Evolutionary conservation across 2,329 filamentous ascomycete species (phyloP), one percentile per base, ranked within the genome.

Genomic region (Paraphaeosphaeria sporulosa): DNA sequence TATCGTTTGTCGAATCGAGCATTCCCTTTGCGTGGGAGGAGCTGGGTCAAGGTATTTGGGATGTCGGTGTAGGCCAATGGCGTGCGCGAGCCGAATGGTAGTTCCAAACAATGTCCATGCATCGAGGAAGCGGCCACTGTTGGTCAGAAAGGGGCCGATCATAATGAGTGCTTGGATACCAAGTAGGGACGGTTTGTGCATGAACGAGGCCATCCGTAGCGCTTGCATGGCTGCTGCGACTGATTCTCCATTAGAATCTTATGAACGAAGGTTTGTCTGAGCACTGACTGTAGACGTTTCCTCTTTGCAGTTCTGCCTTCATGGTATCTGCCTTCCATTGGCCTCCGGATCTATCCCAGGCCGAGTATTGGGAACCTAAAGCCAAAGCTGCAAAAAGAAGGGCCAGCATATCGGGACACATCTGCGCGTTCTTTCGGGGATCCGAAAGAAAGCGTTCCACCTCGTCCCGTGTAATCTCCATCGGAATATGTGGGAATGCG

Each of bases 221-320:
- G 81, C 80, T 68, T 84, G 82, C 80, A 83, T 83, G 7, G 81
- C 76, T 25, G 82, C 82, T 21, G 81, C 80, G 47, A 84, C 82
- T 84, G 51, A 27, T 36, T 3, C 23, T 21, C 8, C 23, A 53
- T 66, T 30, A 66, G 56, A 43, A 52, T 23, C 1, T 27, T 38
- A 7, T 10, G 8, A 3, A 13, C 1, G 6, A 36, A 3, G 13
- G 8, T 15, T 21, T 25, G n/a, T 13, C 30, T 10, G 9, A 47
- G 17, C 42, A 75, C 81, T 74, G 65, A 83, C 82, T 76, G 62
- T 81, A 83, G 25, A 83, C 75, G 61, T 84, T 78, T 13, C 79
- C 78, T 57, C 73, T 76, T 23, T 66, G 62, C 19, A 70, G 66
- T 46, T 81, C 77, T 17, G 67, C 62, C 51, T 79, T 71, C 59